Evolutionary conservation across 208 protist genomes (phyloP).

Genomic region (Leishmania gerbilli): DNA sequence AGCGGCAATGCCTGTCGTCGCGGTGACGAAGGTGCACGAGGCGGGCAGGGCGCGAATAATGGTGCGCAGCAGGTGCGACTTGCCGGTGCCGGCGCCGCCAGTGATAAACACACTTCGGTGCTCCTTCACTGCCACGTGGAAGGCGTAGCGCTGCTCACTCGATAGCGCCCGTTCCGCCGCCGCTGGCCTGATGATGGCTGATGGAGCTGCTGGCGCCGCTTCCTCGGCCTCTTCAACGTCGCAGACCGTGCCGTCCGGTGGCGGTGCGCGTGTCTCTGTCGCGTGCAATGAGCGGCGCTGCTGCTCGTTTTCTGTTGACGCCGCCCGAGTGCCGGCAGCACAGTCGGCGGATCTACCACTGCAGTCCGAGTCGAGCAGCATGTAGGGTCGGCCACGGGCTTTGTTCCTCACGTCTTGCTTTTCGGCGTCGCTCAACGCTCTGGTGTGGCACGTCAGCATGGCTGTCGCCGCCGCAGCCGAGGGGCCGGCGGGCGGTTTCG

Average conservation of each 20-base stretch:
- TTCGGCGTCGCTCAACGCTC: not conserved
- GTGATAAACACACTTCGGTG: slow-evolving; percentile 79
- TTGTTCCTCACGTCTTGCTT: not conserved
- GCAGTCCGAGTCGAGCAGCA: slow-evolving; percentile 19
- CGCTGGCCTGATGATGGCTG: not conserved
- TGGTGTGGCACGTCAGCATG: not conserved
- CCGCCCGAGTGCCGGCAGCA: not conserved
- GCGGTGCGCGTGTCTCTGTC: not conserved
- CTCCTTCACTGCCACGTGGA: slow-evolving; percentile 47
- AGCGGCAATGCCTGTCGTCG: slow-evolving; percentile 87
- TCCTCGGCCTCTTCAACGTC: not conserved
- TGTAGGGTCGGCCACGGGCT: not conserved
- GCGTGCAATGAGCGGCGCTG: not conserved
- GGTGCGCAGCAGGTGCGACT: slow-evolving; percentile 79
- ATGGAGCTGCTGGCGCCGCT: not conserved
- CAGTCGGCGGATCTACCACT: not conserved
- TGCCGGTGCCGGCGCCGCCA: slow-evolving; percentile 90
- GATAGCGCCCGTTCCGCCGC: slow-evolving; percentile 30
- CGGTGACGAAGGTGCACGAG: slow-evolving; percentile 74
- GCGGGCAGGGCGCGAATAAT: slow-evolving; percentile 62
- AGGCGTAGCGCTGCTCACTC: slow-evolving; percentile 58
- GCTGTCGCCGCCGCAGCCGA: not conserved
- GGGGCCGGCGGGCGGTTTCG: not conserved
- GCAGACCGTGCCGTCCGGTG: not conserved
- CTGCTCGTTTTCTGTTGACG: not conserved